Conservation (phyloP, 2,329 filamentous ascomycete species). For the Cordyceps cicadae region DNA sequence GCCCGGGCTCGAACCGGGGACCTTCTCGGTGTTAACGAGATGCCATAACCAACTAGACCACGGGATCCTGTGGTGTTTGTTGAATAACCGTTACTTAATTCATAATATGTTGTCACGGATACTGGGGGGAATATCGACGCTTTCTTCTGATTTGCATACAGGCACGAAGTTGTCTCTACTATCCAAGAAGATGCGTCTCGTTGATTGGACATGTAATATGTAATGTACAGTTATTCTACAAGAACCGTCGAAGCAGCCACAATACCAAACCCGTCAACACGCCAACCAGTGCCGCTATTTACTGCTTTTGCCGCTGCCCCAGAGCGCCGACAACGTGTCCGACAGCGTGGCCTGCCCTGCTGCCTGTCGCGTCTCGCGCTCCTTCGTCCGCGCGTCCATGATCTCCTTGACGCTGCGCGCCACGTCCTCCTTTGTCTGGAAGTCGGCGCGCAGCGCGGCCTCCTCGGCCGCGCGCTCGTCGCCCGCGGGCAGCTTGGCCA, state of each 20-base stretch:
- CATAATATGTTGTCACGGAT: background rate
- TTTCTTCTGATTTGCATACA: background rate
- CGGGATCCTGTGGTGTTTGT: constrained; percentile 20
- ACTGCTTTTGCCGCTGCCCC: constrained; percentile 21
- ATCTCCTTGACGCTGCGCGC: constrained; percentile 46
- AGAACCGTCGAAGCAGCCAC: background rate
- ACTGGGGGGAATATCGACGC: too few relatives aligned
- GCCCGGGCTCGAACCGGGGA: constrained; percentile 33
- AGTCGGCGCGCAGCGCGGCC: constrained; percentile 54
- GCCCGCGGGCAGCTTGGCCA: constrained; percentile 49
- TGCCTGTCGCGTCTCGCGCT: constrained; percentile 38
- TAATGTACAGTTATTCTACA: constrained; percentile 7
- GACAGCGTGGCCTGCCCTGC: constrained; percentile 24
- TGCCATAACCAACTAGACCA: constrained; percentile 34
- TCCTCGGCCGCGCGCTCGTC: constrained; percentile 58
- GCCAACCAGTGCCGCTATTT: constrained; percentile 1
- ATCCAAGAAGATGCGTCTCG: background rate
- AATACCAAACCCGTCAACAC: background rate
- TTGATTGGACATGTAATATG: background rate
- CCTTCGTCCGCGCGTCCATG: constrained; percentile 48
- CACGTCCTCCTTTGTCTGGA: constrained; percentile 52
- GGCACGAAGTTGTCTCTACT: background rate
- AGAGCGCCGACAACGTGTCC: constrained; percentile 23
- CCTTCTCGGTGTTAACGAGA: constrained; percentile 33
- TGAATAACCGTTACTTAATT: background rate